Percentiles rank a stretch among this genome's conserved stretches.
These are phyloP conservation scores for Entophlyctis luteolus DNA, from an alignment of 192 early-diverging fungal genomes.

Conservation along the genomic window DNA sequence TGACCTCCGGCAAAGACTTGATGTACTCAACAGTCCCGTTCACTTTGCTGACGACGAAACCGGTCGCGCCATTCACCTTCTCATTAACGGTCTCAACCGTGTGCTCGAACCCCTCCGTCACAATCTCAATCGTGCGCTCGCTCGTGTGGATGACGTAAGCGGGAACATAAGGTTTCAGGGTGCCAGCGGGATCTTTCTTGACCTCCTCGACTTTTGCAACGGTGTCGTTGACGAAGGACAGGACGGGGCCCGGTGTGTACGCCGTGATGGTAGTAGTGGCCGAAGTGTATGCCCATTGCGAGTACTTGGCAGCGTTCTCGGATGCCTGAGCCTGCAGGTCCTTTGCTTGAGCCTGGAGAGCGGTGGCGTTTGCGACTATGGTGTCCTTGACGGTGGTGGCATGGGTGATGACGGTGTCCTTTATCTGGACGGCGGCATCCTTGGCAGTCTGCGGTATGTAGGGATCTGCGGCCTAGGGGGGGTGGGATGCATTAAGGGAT, in stretches of 20 bases:
- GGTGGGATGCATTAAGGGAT: too few relatives aligned
- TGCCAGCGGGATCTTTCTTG: conserved; percentile 34
- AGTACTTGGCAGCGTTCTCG: conserved; percentile 24
- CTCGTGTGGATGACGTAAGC: conserved; percentile 44
- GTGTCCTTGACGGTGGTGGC: conserved; percentile 15
- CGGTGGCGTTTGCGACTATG: not conserved
- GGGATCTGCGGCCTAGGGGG: conserved; percentile 34
- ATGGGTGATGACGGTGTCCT: conserved; percentile 5
- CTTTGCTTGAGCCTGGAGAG: not conserved
- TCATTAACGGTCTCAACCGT: conserved; percentile 20
- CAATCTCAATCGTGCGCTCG: conserved; percentile 48
- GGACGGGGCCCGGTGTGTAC: conserved; percentile 47
- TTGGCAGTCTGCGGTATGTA: conserved; percentile 47
- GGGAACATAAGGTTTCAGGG: conserved; percentile 45
- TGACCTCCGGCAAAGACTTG: conserved; percentile 40
- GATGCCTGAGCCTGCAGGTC: conserved; percentile 4
- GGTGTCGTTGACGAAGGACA: conserved; percentile 35
- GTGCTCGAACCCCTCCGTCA: conserved; percentile 32
- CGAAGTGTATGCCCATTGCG: conserved; percentile 36
- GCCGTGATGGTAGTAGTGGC: conserved; percentile 52
- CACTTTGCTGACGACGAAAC: conserved; percentile 48
- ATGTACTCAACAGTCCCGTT: conserved; percentile 44
- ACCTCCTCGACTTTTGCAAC: conserved; percentile 34
- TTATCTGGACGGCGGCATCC: conserved; percentile 14
- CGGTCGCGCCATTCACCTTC: conserved; percentile 36